phyloP scores from a whole-genome alignment of 83 land plant genomes.

The Picea abies region DNA sequence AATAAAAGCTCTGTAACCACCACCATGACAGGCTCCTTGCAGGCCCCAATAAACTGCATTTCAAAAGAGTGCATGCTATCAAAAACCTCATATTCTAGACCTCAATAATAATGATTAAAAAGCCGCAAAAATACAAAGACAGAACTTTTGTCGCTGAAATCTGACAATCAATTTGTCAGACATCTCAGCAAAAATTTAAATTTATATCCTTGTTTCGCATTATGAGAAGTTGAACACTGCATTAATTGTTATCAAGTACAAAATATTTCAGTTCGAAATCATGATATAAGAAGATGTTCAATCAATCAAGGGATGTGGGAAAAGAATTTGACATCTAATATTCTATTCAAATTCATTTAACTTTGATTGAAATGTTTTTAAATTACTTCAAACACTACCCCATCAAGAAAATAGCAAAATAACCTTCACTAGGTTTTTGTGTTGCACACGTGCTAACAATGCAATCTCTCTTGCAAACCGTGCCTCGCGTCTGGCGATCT shows the following conservation, averaged over 20 bases:
- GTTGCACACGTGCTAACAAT: slow-evolving; percentile 83
- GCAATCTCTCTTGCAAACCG: slow-evolving; percentile 75
- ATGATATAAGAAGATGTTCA: not conserved
- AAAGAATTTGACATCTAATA: not conserved
- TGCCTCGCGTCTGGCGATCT: slow-evolving; percentile 61
- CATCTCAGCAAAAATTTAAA: not conserved
- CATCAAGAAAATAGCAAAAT: not conserved
- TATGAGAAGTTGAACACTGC: no score
- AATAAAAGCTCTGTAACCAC: slow-evolving; percentile 83
- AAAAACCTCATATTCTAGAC: not conserved
- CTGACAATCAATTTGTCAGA: not conserved
- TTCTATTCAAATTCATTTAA: not conserved
- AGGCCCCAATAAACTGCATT: slow-evolving; percentile 85
- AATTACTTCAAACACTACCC: not conserved
- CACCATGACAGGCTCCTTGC: slow-evolving; percentile 90
- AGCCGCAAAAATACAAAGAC: not conserved
- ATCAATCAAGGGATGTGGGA: slow-evolving; percentile 5
- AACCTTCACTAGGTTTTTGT: slow-evolving; percentile 89
- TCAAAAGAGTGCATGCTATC: slow-evolving; percentile 1
- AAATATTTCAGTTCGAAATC: not conserved
- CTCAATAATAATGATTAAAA: not conserved
- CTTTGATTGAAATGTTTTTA: not conserved
- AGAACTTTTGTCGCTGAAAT: not conserved
- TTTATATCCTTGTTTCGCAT: no score
- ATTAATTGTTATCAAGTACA: not conserved